Evolutionary conservation across 352 stramenopile genomes (phyloP), one percentile per base, ranked within the genome.

Genomic region (Elongisporangium senticosum): DNA sequence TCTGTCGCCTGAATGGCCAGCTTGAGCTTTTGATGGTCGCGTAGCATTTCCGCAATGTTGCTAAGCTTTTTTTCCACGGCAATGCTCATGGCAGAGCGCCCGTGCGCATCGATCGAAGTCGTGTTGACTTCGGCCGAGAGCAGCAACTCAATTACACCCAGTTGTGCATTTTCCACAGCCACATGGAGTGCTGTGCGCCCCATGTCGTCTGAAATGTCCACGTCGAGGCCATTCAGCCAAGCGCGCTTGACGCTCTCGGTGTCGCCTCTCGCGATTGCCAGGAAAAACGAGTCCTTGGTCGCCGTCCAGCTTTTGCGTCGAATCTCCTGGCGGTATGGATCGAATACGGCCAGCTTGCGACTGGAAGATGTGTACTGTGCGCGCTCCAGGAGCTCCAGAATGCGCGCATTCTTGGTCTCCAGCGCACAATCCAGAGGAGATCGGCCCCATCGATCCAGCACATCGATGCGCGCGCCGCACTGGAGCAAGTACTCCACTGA

Each of bases 151-250:
- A 93, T 86, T 43, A 90, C 77, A 7, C 72, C 74, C 7, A 93
- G 28, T 56, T 91, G 80, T 5, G 64, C 71, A 22, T 80, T 86
- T 53, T 92, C 84, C 10, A 91, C 82, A 0, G 84, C 84, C 8
- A 91, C 71, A 55, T 93, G 84, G n/a, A 93, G 70, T 53, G 84
- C 83, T 8, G 84, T 89, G 6, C 79, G 72, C 21, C 83, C 80
- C 0, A 56, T 21, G 0, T 66, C 62, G 64, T 93, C 81, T 4
- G 70, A 68, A 14, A 75, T 65, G 59, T 93, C 74, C n/a, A 93
- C 72, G 49, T 72, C 68, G 24, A 89, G 51, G 0, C 83, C 80
- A 15, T 75, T 67, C 20, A 93, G 73, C 83, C 83, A 93, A 11
- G 72, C 71, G 15, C 82, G 72, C 63, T 93, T 93, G n/a, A 93